Evolutionary conservation across 495 filamentous ascomycete genomes (phyloP), one percentile per base, ranked within the genome.

Genomic region (Peziza echinospora): DNA sequence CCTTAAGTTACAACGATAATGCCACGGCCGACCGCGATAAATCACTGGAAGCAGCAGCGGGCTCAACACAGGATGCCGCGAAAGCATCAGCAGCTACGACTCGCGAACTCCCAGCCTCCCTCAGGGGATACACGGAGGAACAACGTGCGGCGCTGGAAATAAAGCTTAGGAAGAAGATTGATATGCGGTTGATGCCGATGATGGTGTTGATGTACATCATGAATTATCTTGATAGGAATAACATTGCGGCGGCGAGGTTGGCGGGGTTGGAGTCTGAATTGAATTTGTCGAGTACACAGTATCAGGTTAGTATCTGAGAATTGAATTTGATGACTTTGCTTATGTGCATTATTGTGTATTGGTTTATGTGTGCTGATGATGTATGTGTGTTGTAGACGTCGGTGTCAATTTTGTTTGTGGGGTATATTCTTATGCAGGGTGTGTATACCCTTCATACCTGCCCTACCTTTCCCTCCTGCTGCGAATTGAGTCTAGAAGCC

Each of bases 201-300:
- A 7, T 60, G 17, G 58, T 56, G 24, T 46, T 61, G 44, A 62
- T 64, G 68, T 84, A 85, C 55, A 80, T 86, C 52, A 61, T 85
- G 55, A 86, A 85, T 55, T 89, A 84, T 60, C 65, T 86, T 49
- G 82, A 85, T 60, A 69, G 82, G 51, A 73, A 74, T 53, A 70
- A 75, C 43, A 72, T 70, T 45, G 71, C 62, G 40, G 10, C 19
- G 7, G 54, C 53, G 24, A 56, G 53, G 34, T 34, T 76, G 41
- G 70, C 69, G 4, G 71, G 71, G 9, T 52, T 76, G 24, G 63
- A 70, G 44, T 56, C 63, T 13, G 72, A 74, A 45, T 49, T 76
- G 21, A 51, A 60, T 13, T 53, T 75, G 13, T 58, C 54, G 1
- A 65, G 64, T 21, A 63, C 64, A 24, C 65, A 74, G 51, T 76